phyloP scores from a whole-genome alignment of 495 filamentous ascomycete genomes.

The Geopyxis carbonaria region DNA sequence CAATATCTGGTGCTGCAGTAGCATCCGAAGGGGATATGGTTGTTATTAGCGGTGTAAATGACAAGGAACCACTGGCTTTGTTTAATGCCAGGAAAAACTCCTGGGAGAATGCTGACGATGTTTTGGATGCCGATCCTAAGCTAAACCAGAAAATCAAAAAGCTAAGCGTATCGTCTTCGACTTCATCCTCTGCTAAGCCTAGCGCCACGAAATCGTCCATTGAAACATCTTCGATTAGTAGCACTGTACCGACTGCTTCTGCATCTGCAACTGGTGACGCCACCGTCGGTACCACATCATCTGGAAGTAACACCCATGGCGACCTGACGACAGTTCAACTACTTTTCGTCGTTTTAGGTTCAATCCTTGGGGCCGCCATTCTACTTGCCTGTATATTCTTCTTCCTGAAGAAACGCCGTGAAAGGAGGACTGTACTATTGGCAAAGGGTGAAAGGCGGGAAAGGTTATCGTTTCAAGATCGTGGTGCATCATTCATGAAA shows the following conservation, averaged over 20 bases:
- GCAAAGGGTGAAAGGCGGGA: not conserved
- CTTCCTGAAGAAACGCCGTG: slow-evolving; percentile 41
- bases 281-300: not conserved
- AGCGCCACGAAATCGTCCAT: slow-evolving; percentile 28
- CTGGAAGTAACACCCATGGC: slow-evolving; percentile 23
- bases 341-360: slow-evolving; percentile 64
- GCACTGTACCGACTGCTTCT: slow-evolving; percentile 11
- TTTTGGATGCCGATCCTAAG: slow-evolving; percentile 38
- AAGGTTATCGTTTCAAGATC: slow-evolving; percentile 18
- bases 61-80: slow-evolving; percentile 48
- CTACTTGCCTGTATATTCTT: slow-evolving; percentile 53
- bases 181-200: slow-evolving; percentile 26
- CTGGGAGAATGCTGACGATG: slow-evolving; percentile 59
- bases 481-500: slow-evolving; percentile 21
- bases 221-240: slow-evolving; percentile 28
- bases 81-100: slow-evolving; percentile 64
- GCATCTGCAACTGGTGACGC: slow-evolving; percentile 4
- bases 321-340: slow-evolving; percentile 41
- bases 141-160: slow-evolving; percentile 25
- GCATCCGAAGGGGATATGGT: slow-evolving; percentile 45
- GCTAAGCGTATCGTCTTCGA: slow-evolving; percentile 24
- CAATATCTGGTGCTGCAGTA: slow-evolving; percentile 44
- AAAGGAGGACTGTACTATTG: not conserved
- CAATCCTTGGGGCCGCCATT: slow-evolving; percentile 51
- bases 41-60: slow-evolving; percentile 60